A percentile compares a stretch with the other conserved stretches of the same genome.
These are phyloP conservation scores for Candida freyschussii DNA, from an alignment of 1,139 yeast genomes.

Conservation along the genomic window DNA sequence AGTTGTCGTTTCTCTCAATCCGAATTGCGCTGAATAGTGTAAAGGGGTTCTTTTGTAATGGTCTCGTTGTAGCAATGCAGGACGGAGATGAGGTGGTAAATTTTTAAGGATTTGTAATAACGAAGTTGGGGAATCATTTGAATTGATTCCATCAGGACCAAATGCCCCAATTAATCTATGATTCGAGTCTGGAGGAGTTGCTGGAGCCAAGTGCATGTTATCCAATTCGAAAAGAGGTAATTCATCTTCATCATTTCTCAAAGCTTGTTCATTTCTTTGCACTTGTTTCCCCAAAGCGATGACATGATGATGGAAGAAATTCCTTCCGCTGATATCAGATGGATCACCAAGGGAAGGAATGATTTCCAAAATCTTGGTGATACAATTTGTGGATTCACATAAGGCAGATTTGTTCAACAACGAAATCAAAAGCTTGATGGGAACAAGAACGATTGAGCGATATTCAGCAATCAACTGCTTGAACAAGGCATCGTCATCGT, in stretches of 20 bases:
- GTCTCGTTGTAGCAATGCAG: slow-evolving; percentile 60
- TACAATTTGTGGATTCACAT: slow-evolving; percentile 46
- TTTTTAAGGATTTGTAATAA: slow-evolving; percentile 48
- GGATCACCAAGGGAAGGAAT: slow-evolving; percentile 53
- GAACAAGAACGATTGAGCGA: slow-evolving; percentile 33
- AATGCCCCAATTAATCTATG: slow-evolving; percentile 39
- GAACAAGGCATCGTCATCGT: slow-evolving; percentile 41
- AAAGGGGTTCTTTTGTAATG: slow-evolving; percentile 78
- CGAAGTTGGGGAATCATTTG: slow-evolving; percentile 49
- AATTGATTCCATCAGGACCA: slow-evolving; percentile 66
- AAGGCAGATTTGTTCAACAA: slow-evolving; percentile 63
- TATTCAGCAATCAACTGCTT: slow-evolving; percentile 37
- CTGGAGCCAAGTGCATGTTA: slow-evolving; percentile 37
- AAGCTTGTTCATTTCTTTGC: slow-evolving; percentile 4
- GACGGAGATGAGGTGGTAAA: slow-evolving; percentile 48
- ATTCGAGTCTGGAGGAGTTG: slow-evolving; percentile 44
- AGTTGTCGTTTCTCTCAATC: slow-evolving; percentile 59
- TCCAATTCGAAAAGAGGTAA: slow-evolving; percentile 1
- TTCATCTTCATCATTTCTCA: too few relatives aligned
- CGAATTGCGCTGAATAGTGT: slow-evolving; percentile 88
- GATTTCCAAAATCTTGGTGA: slow-evolving; percentile 47
- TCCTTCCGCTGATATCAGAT: slow-evolving; percentile 74
- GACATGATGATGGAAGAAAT: slow-evolving; percentile 78
- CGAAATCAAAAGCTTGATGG: slow-evolving; percentile 32
- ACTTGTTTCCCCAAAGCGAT: slow-evolving; percentile 62